A percentile compares a stretch with the other conserved stretches of the same genome.
phyloP scores from a whole-genome alignment of 2,329 filamentous ascomycete species.

The Alternaria dauci region DNA sequence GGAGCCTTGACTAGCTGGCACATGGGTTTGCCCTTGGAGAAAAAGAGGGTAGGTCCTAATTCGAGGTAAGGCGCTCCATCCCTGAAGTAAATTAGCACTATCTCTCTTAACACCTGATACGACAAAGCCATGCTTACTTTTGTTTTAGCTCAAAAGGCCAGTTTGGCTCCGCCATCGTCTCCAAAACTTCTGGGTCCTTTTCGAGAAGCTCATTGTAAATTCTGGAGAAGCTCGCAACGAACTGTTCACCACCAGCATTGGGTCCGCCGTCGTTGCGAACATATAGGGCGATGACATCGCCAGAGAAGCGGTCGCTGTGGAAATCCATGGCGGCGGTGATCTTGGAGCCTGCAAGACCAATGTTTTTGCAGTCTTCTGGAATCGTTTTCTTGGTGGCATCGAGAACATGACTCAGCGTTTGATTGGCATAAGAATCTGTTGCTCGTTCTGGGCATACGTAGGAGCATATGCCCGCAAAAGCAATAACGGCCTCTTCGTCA shows the following conservation, averaged over 20 bases:
- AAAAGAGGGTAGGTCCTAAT: slow-evolving; percentile 46
- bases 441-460: slow-evolving; percentile 44
- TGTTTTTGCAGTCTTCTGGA: slow-evolving; percentile 42
- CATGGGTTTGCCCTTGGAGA: slow-evolving; percentile 48
- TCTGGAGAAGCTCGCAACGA: slow-evolving; percentile 42
- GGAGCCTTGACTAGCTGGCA: slow-evolving; percentile 51
- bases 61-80: slow-evolving; percentile 43
- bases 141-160: slow-evolving; percentile 52
- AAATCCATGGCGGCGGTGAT: slow-evolving; percentile 50
- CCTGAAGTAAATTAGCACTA: slow-evolving; percentile 22
- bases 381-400: slow-evolving; percentile 48
- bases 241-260: slow-evolving; percentile 45
- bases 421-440: slow-evolving; percentile 50
- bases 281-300: slow-evolving; percentile 48
- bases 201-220: slow-evolving; percentile 50
- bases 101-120: not conserved
- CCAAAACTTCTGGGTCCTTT: slow-evolving; percentile 44
- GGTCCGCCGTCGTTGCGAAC: slow-evolving; percentile 45
- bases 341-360: slow-evolving; percentile 51
- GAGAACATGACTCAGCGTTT: slow-evolving; percentile 49
- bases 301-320: slow-evolving; percentile 50
- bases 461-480: slow-evolving; percentile 45
- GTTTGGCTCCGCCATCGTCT: slow-evolving; percentile 44
- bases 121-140: slow-evolving; percentile 35
- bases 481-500: slow-evolving; percentile 49